A percentile compares a stretch with the other conserved stretches of the same genome.
phyloP scores from a whole-genome alignment of 1,284 basidiomycete genomes.

The Cryptococcus sp. region DNA sequence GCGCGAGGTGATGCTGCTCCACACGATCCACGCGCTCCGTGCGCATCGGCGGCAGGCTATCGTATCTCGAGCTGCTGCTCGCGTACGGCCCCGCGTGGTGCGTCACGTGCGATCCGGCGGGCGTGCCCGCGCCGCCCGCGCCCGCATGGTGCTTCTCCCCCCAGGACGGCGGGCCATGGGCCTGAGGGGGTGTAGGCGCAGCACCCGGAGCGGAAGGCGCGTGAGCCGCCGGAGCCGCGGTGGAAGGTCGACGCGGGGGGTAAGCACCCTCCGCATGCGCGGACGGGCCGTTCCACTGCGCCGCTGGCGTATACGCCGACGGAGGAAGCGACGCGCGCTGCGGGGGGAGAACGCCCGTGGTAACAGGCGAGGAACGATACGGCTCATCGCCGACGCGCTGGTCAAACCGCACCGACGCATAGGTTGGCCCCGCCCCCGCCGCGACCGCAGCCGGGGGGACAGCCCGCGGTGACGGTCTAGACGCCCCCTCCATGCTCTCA shows the following conservation, averaged over 20 bases:
- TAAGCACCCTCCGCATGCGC: too few relatives aligned
- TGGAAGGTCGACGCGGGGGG: background rate
- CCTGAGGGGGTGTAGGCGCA: background rate
- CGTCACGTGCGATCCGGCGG: background rate
- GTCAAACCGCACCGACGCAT: background rate
- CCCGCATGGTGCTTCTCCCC: too few relatives aligned
- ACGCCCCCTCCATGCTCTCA: constrained; percentile 28
- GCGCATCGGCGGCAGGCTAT: constrained; percentile 1
- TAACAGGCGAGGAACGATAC: background rate
- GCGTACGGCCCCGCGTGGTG: too few relatives aligned
- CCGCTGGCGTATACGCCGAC: background rate
- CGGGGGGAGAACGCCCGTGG: too few relatives aligned
- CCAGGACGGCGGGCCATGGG: background rate
- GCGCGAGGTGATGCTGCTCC: background rate
- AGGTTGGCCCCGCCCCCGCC: too few relatives aligned
- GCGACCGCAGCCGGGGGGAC: constrained; percentile 6
- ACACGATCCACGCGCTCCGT: background rate
- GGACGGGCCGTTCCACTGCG: background rate
- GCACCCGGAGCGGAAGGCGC: background rate
- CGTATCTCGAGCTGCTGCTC: background rate
- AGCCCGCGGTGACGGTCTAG: constrained; percentile 22
- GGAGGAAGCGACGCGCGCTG: background rate
- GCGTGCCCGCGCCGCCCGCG: too few relatives aligned
- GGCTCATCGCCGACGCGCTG: background rate
- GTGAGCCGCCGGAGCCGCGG: background rate